Conservation (phyloP, 2,329 filamentous ascomycete genomes). For the Didymellaceae sp. region DNA sequence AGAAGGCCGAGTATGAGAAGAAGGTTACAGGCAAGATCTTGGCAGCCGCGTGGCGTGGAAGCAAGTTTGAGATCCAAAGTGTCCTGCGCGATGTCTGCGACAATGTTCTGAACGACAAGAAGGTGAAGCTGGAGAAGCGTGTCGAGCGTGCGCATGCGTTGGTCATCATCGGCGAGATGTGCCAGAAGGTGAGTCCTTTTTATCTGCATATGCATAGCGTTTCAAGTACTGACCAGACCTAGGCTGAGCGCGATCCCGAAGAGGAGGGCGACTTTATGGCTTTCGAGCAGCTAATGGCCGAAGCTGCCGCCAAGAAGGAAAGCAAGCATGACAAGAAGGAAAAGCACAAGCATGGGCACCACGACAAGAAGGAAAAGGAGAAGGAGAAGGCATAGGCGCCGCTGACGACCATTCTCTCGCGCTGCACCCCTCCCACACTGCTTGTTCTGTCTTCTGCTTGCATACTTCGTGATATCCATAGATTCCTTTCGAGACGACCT, state of each 20-base stretch:
- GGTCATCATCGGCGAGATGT: constrained; percentile 86
- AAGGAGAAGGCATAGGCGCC: constrained; percentile 25
- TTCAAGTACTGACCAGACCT: not conserved
- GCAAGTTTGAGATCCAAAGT: constrained; percentile 97
- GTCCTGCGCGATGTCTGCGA: constrained; percentile 96
- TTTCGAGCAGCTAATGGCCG: constrained; percentile 96
- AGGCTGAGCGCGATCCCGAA: constrained; percentile 89
- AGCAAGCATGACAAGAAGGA: constrained; percentile 68
- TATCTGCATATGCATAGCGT: not conserved
- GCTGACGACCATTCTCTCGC: too few relatives aligned
- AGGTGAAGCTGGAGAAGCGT: constrained; percentile 81
- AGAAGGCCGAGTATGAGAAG: constrained; percentile 92
- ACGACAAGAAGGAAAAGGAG: constrained; percentile 59
- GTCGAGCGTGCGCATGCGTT: constrained; percentile 90
- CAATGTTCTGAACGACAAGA: constrained; percentile 78
- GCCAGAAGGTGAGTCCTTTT: constrained; percentile 71
- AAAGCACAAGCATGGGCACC: constrained; percentile 21
- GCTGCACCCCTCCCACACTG: too few relatives aligned
- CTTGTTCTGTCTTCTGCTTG: constrained; percentile 16
- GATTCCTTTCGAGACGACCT: constrained; percentile 24
- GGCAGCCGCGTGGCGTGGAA: constrained; percentile 93
- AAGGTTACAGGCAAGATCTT: constrained; percentile 97
- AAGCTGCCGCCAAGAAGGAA: constrained; percentile 94
- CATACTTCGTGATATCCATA: constrained; percentile 39
- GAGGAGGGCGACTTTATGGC: constrained; percentile 99